Base-by-base conservation (phyloP, 2,329 filamentous ascomycete genomes). In the Aphanocladium album region DNA sequence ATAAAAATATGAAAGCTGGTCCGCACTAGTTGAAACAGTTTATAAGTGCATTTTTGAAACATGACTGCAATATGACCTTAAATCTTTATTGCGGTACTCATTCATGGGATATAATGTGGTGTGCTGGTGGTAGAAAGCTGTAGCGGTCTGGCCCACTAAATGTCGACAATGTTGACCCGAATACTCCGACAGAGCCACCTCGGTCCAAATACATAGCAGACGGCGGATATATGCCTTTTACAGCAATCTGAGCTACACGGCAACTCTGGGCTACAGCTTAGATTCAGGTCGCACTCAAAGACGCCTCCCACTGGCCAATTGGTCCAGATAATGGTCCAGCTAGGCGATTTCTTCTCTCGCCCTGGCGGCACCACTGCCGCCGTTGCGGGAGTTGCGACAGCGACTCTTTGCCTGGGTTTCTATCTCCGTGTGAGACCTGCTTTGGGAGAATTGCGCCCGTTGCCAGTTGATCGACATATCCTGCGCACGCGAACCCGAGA, bases 381-480 rank as follows among this genome's bases (percentile, higher is more conserved):
- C 17, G 27, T 57, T 39, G 30, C 54, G 3, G 54, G 54, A 25
- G 43, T 17, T 9, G 57, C 47, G 11, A 45, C 49, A 11, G 57
- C 39, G 3, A 14, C 57, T 5, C 6, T 59, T 11, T 19, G 51
- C 11, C n/a, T 52, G 11, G 57, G 47, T 30, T 12, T 46, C 58
- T 77, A 75, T 51, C 71, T 73, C 56, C 68, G 65, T 53, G 71
- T 69, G 50, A 66, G 65, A 14, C 68, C 70, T 30, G 62, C 66
- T 16, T 58, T 69, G 19, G 53, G 23, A 16, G 57, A 59, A 16
- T 27, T 59, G 25, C 23, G 27, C 6, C 57, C 57, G 6, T 21
- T 53, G 17, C 47, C 57, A 14, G 14, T 59, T 5, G 57, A 59
- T n/a, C 47, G 49, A 4, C 57, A 59, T 30, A 37, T 59, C 4